phyloP scores from a whole-genome alignment of 257 asterid genomes.

The Rauvolfia tetraphylla region DNA sequence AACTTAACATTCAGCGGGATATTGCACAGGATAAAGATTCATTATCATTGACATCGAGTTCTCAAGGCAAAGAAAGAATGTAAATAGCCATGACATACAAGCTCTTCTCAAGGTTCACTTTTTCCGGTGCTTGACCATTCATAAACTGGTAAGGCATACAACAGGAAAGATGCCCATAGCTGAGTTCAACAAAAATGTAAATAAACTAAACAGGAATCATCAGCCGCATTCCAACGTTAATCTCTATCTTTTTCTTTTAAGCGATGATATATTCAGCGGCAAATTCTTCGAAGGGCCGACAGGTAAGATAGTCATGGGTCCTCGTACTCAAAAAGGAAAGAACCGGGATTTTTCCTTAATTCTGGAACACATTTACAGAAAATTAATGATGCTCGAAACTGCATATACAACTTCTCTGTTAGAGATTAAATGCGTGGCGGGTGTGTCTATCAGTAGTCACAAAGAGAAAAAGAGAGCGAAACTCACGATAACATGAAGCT shows the following conservation, averaged over 20 bases:
- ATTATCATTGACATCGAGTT: neutral
- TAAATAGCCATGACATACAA: neutral
- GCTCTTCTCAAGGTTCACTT: neutral
- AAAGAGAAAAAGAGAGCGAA: constrained; percentile 21
- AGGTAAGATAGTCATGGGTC: neutral
- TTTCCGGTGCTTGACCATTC: neutral
- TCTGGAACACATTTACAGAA: neutral
- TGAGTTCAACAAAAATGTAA: neutral
- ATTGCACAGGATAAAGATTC: neutral
- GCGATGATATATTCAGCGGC: neutral
- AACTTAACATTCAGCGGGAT: too few species aligned
- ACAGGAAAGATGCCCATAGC: neutral
- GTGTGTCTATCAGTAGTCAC: neutral
- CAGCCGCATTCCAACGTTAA: neutral
- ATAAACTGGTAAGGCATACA: neutral
- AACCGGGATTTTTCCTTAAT: neutral
- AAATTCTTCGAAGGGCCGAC: neutral
- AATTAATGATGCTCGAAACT: neutral
- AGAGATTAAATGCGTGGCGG: neutral
- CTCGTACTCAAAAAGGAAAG: neutral
- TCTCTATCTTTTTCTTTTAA: neutral
- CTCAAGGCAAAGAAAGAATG: neutral
- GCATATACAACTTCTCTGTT: neutral
- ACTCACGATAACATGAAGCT: constrained; percentile 39
- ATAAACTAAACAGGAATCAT: neutral